Evolutionary conservation across 495 filamentous ascomycete genomes (phyloP).

Genomic region (Venustampulla echinocandica): DNA sequence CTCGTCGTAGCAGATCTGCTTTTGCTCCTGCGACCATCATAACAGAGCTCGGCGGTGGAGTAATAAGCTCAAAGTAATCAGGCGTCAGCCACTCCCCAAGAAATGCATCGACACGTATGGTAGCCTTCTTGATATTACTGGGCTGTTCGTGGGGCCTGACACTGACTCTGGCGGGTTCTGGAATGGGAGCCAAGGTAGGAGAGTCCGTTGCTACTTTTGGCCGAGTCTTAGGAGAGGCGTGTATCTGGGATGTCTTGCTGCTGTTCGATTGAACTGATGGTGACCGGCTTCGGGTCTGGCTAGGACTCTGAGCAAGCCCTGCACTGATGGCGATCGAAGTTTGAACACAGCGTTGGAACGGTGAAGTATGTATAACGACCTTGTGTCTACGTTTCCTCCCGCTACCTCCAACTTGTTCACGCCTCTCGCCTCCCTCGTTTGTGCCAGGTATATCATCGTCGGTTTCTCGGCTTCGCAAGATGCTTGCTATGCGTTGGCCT

Average conservation of each 20-base stretch:
- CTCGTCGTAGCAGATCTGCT: slow-evolving; percentile 66
- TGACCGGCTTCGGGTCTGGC: slow-evolving; percentile 7
- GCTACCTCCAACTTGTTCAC: slow-evolving; percentile 7
- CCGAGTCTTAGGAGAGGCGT: slow-evolving; percentile 14
- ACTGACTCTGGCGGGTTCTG: slow-evolving; percentile 12
- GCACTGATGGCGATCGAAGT: slow-evolving; percentile 85
- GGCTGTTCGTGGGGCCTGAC: slow-evolving; percentile 9
- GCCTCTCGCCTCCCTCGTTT: too few relatives aligned
- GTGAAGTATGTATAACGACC: slow-evolving; percentile 83
- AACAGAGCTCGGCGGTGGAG: slow-evolving; percentile 73
- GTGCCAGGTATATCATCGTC: slow-evolving; percentile 22
- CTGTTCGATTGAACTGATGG: slow-evolving; percentile 4
- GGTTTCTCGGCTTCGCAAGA: slow-evolving; percentile 47
- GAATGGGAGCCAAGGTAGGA: slow-evolving; percentile 13
- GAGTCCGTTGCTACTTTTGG: slow-evolving; percentile 12
- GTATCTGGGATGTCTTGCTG: slow-evolving; percentile 4
- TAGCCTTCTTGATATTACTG: slow-evolving; percentile 37
- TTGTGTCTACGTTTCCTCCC: slow-evolving; percentile 52
- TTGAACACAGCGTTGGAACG: slow-evolving; percentile 87
- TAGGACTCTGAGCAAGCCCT: slow-evolving; percentile 64
- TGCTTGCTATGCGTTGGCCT: slow-evolving; percentile 67
- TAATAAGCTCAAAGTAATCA: slow-evolving; percentile 87
- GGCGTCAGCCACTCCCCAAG: slow-evolving; percentile 93
- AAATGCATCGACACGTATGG: slow-evolving; percentile 80
- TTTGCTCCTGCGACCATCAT: slow-evolving; percentile 85